These are phyloP conservation scores for Pythium scleroteichum DNA, from an alignment of 352 stramenopile genomes.

Conservation along the genomic window DNA sequence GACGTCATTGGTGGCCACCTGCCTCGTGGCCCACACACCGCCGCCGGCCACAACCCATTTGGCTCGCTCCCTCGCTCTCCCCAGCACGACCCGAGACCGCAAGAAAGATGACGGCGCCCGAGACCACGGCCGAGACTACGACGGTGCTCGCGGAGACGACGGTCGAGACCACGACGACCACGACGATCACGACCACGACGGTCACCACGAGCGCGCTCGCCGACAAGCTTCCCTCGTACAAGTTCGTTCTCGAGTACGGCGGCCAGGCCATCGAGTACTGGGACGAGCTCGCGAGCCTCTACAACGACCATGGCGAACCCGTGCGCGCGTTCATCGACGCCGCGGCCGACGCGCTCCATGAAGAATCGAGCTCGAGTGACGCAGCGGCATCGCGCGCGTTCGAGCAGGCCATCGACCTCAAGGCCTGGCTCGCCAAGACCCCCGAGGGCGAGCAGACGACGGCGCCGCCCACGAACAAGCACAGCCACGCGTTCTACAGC, in stretches of 20 bases:
- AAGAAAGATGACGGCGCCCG: not conserved
- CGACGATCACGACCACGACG: slow-evolving; percentile 26
- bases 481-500: slow-evolving; percentile 60
- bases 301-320: slow-evolving; percentile 36
- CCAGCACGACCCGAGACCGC: not conserved
- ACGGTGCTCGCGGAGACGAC: slow-evolving; percentile 4
- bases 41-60: slow-evolving; percentile 19
- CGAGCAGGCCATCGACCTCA: slow-evolving; percentile 48
- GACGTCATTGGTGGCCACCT: slow-evolving; percentile 23
- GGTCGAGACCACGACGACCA: slow-evolving; percentile 20
- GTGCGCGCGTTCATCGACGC: slow-evolving; percentile 46
- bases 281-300: slow-evolving; percentile 54
- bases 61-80: slow-evolving; percentile 5
- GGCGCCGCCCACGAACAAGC: slow-evolving; percentile 22
- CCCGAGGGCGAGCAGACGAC: slow-evolving; percentile 14
- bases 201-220: slow-evolving; percentile 19
- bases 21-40: not conserved
- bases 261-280: slow-evolving; percentile 74
- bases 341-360: slow-evolving; percentile 44
- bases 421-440: slow-evolving; percentile 43
- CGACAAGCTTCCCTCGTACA: slow-evolving; percentile 29
- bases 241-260: slow-evolving; percentile 60
- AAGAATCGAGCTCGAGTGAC: slow-evolving; percentile 46
- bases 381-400: slow-evolving; percentile 51
- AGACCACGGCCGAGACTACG: not conserved